Evolutionary conservation across 2,329 filamentous ascomycete genomes (phyloP), one percentile per base, ranked within the genome.

Genomic region (Anthostomella pinea): DNA sequence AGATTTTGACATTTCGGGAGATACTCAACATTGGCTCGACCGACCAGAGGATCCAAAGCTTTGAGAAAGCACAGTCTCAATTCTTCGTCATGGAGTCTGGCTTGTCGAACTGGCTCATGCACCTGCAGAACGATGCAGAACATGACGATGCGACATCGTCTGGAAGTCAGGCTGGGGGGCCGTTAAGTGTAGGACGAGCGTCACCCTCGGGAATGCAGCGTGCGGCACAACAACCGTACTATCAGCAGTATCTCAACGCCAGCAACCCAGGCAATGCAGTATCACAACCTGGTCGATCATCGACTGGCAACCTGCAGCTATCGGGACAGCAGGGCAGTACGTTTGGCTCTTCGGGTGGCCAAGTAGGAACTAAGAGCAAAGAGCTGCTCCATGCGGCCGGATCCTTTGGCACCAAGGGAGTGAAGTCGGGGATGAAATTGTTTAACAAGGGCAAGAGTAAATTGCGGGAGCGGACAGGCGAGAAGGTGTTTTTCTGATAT

Each of bases 401-500:
- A 35, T 87, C 85, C 56, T 88, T 89, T 48, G 89, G 90, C 36
- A 96, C 95, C 66, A 91, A 90, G 35, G 88, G 90, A 49, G 87
- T 86, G 68, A 89, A 87, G 59, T 87, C 88, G 40, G 89, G 90
- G 31, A 95, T 95, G 69, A 91, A 90, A 34, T 65, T 96, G 47
- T 83, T 96, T 62, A 88, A 85, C 49, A 95, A 95, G 68, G 87
- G 90, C 51, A 91, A 86, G 67, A 91, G 78, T 67, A 91, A 87
- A 64, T 81, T 95, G 61, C 71, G 75, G 45, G 77, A 51, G 26
- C 41, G 73, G 59, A 77, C 77, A 47, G 79, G 81, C 58, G 87
- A 93, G 65, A 94, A 94, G 87, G 86, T 90, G 85, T 88, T 87
- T 81, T 76, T 81, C 68, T 83, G 71, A 77, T 60, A 65, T 49